Evolutionary conservation across 345 rosid species (phyloP).

Genomic region (Hypericum perforatum): DNA sequence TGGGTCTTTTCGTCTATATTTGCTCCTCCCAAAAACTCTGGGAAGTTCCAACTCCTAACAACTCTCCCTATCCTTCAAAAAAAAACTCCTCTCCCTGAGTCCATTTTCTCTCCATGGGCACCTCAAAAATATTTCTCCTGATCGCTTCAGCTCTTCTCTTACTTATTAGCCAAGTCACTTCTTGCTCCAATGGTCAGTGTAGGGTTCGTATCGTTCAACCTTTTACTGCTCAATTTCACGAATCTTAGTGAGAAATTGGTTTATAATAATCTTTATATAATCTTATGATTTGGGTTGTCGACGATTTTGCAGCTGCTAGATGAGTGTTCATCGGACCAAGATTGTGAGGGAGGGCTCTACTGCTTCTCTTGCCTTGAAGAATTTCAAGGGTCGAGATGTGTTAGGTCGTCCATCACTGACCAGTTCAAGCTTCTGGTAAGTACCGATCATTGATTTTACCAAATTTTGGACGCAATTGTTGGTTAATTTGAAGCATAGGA

Average conservation of each 20-base stretch:
- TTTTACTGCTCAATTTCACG: no score
- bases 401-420: slow-evolving; percentile 37
- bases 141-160: background rate
- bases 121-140: no score
- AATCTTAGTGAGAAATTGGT: no score
- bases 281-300: background rate
- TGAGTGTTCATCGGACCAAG: slow-evolving; percentile 42
- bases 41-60: no score
- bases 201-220: slow-evolving; percentile 23
- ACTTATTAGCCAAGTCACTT: background rate
- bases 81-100: no score
- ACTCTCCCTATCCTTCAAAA: no score
- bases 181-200: slow-evolving; percentile 42
- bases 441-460: background rate
- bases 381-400: slow-evolving; percentile 46
- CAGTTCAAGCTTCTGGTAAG: slow-evolving; percentile 57
- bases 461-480: no score
- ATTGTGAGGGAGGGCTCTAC: slow-evolving; percentile 50
- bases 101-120: no score
- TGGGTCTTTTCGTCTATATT: no score
- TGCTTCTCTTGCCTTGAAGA: slow-evolving; percentile 45
- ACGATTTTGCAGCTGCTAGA: slow-evolving; percentile 31
- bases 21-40: no score
- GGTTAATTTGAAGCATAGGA: no score
- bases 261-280: no score